phyloP scores from a whole-genome alignment of 108 stramenopile genomes.

The Thalassiosira profunda region DNA sequence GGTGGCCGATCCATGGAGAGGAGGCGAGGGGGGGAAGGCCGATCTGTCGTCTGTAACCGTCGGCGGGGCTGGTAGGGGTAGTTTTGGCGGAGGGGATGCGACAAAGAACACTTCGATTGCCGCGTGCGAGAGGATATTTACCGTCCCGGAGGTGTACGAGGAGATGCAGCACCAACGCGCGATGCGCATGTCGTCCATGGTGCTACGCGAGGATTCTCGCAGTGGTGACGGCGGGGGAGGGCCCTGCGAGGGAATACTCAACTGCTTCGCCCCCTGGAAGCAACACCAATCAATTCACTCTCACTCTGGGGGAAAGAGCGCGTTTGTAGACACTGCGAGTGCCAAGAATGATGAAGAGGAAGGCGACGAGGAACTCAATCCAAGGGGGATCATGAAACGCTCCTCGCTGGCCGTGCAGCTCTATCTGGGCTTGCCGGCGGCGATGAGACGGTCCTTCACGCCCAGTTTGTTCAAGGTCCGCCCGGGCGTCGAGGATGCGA shows the following conservation, averaged over 20 bases:
- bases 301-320: not conserved
- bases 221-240: slow-evolving; percentile 88
- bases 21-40: not conserved
- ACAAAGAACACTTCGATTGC: too few species aligned
- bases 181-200: not conserved
- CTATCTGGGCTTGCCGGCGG: slow-evolving; percentile 35
- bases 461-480: slow-evolving; percentile 38
- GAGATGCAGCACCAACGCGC: slow-evolving; percentile 10
- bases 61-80: too few species aligned
- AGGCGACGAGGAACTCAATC: not conserved
- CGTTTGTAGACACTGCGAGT: not conserved
- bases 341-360: too few species aligned
- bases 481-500: not conserved
- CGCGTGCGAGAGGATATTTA: slow-evolving; percentile 43
- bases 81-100: too few species aligned
- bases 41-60: not conserved
- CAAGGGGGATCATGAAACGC: slow-evolving; percentile 4
- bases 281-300: not conserved
- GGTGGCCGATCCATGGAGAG: too few species aligned
- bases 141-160: slow-evolving; percentile 44
- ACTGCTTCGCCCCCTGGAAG: slow-evolving; percentile 32
- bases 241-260: slow-evolving; percentile 81
- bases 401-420: slow-evolving; percentile 34
- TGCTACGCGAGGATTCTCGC: slow-evolving; percentile 43
- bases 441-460: slow-evolving; percentile 16